Conservation (phyloP, 768 basidiomycete genomes). For the Termitomyces bulborhizus region DNA sequence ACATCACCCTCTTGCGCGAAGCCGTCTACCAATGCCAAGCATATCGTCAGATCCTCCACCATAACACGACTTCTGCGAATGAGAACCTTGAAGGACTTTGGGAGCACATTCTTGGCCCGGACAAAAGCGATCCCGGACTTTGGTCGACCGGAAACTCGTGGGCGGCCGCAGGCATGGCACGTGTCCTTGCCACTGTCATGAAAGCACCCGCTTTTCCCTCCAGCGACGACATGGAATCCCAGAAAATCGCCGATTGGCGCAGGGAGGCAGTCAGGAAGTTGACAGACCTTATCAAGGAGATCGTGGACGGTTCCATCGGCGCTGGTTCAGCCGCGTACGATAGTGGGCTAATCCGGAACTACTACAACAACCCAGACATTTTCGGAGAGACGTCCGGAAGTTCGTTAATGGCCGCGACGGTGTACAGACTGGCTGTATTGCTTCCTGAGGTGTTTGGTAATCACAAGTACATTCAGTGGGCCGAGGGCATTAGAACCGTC, state of each 20-base stretch:
- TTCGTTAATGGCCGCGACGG: slow-evolving; percentile 16
- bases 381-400: slow-evolving; percentile 20
- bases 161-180: slow-evolving; percentile 65
- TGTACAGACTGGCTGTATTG: slow-evolving; percentile 28
- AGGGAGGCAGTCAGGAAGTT: slow-evolving; percentile 7
- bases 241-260: slow-evolving; percentile 7
- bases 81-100: slow-evolving; percentile 9
- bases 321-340: slow-evolving; percentile 9
- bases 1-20: slow-evolving; percentile 28
- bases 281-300: slow-evolving; percentile 20
- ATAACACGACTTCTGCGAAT: slow-evolving; percentile 14
- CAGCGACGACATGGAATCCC: not conserved
- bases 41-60: slow-evolving; percentile 39
- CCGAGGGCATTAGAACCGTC: slow-evolving; percentile 23
- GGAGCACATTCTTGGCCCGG: slow-evolving; percentile 33
- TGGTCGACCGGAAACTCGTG: slow-evolving; percentile 62
- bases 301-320: slow-evolving; percentile 17
- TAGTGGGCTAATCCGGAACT: slow-evolving; percentile 14
- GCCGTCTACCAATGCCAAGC: slow-evolving; percentile 43
- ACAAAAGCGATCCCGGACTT: slow-evolving; percentile 29
- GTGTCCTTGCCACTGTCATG: slow-evolving; percentile 47
- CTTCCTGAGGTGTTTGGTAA: slow-evolving; percentile 22
- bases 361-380: slow-evolving; percentile 11
- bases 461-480: slow-evolving; percentile 26
- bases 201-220: slow-evolving; percentile 21